Percentiles rank a stretch among this genome's conserved stretches.
phyloP scores from a whole-genome alignment of 768 basidiomycete species.

The Xanthoconium stramineum region DNA sequence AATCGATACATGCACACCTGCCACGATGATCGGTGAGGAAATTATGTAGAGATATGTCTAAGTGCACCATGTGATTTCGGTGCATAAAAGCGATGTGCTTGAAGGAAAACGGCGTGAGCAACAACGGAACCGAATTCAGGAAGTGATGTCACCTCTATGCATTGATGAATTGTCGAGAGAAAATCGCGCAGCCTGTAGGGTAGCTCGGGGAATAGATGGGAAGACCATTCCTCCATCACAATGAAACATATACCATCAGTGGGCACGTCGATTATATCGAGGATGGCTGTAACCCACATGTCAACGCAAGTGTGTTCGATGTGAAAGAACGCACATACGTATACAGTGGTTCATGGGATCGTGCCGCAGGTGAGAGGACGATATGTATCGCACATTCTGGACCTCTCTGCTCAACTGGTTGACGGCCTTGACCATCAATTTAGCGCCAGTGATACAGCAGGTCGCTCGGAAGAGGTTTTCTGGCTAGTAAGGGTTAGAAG shows the following conservation, averaged over 20 bases:
- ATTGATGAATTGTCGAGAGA: conserved; percentile 57
- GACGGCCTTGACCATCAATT: conserved; percentile 67
- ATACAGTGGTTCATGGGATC: conserved; percentile 76
- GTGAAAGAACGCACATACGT: conserved; percentile 44
- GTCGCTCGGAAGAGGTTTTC: conserved; percentile 72
- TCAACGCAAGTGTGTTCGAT: background rate
- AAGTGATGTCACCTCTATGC: conserved; percentile 53
- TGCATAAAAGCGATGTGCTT: conserved; percentile 76
- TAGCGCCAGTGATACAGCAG: conserved; percentile 46
- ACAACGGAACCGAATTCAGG: background rate
- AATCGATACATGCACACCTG: conserved; percentile 72
- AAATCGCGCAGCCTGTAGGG: conserved; percentile 54
- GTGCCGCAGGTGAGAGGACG: conserved; percentile 46
- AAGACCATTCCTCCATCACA: conserved; percentile 80
- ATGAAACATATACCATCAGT: conserved; percentile 59
- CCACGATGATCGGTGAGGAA: conserved; percentile 63
- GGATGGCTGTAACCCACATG: conserved; percentile 46
- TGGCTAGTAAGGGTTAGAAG: conserved; percentile 41
- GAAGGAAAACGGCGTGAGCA: conserved; percentile 1
- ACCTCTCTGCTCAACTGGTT: conserved; percentile 61
- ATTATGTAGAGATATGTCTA: conserved; percentile 71
- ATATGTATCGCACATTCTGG: conserved; percentile 54
- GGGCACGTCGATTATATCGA: conserved; percentile 56
- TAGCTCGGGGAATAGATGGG: conserved; percentile 50
- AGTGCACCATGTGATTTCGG: conserved; percentile 57